These are phyloP conservation scores for Pythium rishiriense DNA, from an alignment of 352 stramenopile species.

Conservation along the genomic window DNA sequence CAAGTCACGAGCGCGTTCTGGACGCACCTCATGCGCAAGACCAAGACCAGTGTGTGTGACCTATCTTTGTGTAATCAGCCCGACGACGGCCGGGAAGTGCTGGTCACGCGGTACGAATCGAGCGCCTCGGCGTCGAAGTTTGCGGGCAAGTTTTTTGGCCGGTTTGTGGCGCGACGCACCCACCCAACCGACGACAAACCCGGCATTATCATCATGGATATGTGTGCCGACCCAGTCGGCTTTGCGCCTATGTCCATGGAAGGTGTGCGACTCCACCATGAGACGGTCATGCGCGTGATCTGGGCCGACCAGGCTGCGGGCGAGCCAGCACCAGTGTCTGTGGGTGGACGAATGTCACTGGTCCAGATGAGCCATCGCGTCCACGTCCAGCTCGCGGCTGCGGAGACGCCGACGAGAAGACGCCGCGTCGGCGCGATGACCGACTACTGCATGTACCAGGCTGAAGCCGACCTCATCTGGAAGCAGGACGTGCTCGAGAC, in stretches of 20 bases:
- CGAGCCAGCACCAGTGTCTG: neutral
- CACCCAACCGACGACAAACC: neutral
- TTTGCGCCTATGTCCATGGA: conserved; percentile 24
- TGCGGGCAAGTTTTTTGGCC: conserved; percentile 19
- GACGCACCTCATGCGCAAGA: conserved; percentile 14
- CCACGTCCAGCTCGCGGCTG: conserved; percentile 12
- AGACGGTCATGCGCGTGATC: conserved; percentile 14
- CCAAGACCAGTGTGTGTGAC: neutral
- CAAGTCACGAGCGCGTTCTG: conserved; percentile 18
- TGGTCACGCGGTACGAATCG: conserved; percentile 19
- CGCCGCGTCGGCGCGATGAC: conserved; percentile 17
- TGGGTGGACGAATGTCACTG: neutral
- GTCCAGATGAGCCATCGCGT: conserved; percentile 17
- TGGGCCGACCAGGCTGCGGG: conserved; percentile 4
- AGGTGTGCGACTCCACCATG: conserved; percentile 9
- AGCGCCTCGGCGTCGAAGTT: conserved; percentile 9
- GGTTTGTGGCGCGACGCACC: conserved; percentile 4
- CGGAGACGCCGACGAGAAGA: conserved; percentile 16
- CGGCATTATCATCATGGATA: conserved; percentile 13
- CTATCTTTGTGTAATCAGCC: neutral
- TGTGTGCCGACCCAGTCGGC: conserved; percentile 15
- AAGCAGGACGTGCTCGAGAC: conserved; percentile 24
- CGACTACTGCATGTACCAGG: conserved; percentile 19
- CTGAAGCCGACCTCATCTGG: conserved; percentile 19
- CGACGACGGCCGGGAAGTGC: neutral